Percentiles rank a stretch among this genome's conserved stretches.
Evolutionary conservation across 1,284 basidiomycete genomes (phyloP).

Genomic region (Tremellales sp.): DNA sequence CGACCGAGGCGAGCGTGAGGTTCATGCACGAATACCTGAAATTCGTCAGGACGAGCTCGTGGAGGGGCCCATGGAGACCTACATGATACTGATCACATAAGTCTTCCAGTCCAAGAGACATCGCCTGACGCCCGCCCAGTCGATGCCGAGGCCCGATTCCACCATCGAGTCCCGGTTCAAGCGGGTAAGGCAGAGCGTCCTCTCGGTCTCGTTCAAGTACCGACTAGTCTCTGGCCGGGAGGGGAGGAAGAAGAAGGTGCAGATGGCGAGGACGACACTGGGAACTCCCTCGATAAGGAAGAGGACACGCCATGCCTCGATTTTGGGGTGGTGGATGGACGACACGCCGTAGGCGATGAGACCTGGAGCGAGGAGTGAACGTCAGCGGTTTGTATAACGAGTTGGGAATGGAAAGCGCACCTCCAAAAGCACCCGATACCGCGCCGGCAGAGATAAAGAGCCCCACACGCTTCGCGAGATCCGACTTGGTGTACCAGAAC

Average conservation of each 20-base stretch:
- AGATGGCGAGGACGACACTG: constrained; percentile 60
- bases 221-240: constrained; percentile 69
- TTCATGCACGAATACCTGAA: constrained; percentile 73
- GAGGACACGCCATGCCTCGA: constrained; percentile 40
- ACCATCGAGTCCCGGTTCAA: constrained; percentile 66
- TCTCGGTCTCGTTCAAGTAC: constrained; percentile 67
- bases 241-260: constrained; percentile 65
- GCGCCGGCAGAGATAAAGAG: constrained; percentile 51
- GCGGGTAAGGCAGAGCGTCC: constrained; percentile 66
- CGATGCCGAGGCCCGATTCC: constrained; percentile 52
- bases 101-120: constrained; percentile 62
- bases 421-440: constrained; percentile 45
- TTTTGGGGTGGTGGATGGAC: constrained; percentile 30
- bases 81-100: constrained; percentile 58
- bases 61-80: constrained; percentile 54
- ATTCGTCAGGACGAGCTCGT: constrained; percentile 49
- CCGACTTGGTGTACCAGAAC: constrained; percentile 48
- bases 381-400: background rate
- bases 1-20: constrained; percentile 69
- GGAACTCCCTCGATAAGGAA: constrained; percentile 59
- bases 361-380: background rate
- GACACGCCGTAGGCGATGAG: constrained; percentile 40
- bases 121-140: constrained; percentile 54
- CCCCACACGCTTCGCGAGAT: constrained; percentile 50
- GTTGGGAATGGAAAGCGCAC: constrained; percentile 15